phyloP scores from a whole-genome alignment of 441 rosid genomes.

The Adansonia grandidieri region DNA sequence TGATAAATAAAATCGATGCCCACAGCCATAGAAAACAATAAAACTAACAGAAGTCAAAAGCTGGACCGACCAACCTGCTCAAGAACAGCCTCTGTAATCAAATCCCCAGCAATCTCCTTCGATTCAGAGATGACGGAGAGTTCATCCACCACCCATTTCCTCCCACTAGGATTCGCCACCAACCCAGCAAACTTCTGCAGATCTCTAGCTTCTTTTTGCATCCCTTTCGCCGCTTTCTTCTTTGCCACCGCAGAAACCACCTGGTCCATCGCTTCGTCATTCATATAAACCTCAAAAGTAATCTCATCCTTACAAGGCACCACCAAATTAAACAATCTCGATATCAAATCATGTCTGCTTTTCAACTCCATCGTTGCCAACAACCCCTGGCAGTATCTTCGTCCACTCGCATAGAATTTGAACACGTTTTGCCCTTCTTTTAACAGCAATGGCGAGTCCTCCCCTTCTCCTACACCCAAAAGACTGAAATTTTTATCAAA shows the following conservation, averaged over 20 bases:
- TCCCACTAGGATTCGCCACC: constrained; percentile 51
- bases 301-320: constrained; percentile 92
- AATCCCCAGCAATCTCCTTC: constrained; percentile 89
- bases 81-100: constrained; percentile 82
- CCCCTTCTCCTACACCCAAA: constrained; percentile 82
- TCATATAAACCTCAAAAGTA: constrained; percentile 82
- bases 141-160: constrained; percentile 84
- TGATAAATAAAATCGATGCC: not conserved
- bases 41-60: not conserved
- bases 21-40: not conserved
- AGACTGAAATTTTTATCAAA: constrained; percentile 89
- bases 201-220: constrained; percentile 79
- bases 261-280: constrained; percentile 86
- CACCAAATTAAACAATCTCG: constrained; percentile 65
- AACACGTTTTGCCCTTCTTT: constrained; percentile 84
- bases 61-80: constrained; percentile 62
- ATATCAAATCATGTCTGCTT: constrained; percentile 83
- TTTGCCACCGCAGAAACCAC: constrained; percentile 72
- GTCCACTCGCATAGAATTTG: constrained; percentile 92
- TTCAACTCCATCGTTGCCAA: constrained; percentile 87
- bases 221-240: constrained; percentile 76
- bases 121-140: constrained; percentile 72
- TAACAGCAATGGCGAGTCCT: constrained; percentile 74
- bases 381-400: constrained; percentile 79
- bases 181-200: constrained; percentile 68